Evolutionary conservation across 2,329 filamentous ascomycete genomes (phyloP).

Genomic region (Ophiostoma pallidulum): DNA sequence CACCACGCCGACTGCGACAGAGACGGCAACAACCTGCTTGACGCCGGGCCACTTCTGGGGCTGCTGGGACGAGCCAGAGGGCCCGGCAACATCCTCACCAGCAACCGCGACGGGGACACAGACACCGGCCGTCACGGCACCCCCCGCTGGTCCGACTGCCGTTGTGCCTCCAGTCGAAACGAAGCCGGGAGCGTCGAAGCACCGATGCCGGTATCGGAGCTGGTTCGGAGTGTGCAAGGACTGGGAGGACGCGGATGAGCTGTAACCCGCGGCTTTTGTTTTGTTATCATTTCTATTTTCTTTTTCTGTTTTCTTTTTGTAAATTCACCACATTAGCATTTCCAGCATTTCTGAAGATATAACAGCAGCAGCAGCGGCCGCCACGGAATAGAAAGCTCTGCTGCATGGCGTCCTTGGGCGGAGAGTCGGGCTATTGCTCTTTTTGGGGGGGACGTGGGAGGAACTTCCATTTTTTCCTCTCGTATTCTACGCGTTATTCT

Average conservation of each 20-base stretch:
- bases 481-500: too few relatives aligned
- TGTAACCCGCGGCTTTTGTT: constrained; percentile 8
- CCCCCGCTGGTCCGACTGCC: constrained; percentile 11
- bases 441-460: too few relatives aligned
- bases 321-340: background rate
- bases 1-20: constrained; percentile 13
- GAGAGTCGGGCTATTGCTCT: too few relatives aligned
- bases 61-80: constrained; percentile 15
- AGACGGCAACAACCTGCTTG: constrained; percentile 18
- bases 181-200: constrained; percentile 18
- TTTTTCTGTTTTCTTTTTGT: background rate
- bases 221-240: constrained; percentile 36
- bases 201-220: constrained; percentile 27
- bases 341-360: background rate
- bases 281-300: background rate
- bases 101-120: constrained; percentile 19
- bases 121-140: constrained; percentile 8
- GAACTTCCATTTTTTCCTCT: too few relatives aligned
- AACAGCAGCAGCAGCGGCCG: background rate
- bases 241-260: constrained; percentile 22
- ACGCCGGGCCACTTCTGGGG: constrained; percentile 19
- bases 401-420: background rate
- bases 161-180: constrained; percentile 9
- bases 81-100: background rate
- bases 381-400: background rate